Conservation (phyloP, 1,139 yeast species). For the Pichia kudriavzevii region DNA sequence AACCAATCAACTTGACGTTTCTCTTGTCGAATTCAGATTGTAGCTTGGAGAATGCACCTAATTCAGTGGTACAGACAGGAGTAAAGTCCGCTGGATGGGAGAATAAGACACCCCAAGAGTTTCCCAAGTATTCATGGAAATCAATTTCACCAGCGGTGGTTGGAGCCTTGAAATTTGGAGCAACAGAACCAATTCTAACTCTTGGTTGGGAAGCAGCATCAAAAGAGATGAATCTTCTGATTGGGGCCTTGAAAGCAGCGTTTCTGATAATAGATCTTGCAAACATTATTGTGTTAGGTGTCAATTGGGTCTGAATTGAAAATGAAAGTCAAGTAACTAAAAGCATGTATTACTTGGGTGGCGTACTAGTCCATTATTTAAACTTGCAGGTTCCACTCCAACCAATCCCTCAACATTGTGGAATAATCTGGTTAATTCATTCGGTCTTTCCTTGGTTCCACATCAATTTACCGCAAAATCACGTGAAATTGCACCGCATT, state of each 20-base stretch:
- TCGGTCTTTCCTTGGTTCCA: neutral
- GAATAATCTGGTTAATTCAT: too few species aligned
- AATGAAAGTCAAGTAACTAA: neutral
- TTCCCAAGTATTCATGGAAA: slow-evolving; percentile 76
- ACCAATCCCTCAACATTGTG: too few species aligned
- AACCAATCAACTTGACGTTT: slow-evolving; percentile 76
- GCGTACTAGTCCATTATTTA: too few species aligned
- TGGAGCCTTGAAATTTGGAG: slow-evolving; percentile 77
- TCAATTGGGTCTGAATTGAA: neutral
- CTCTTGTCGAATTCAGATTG: slow-evolving; percentile 78
- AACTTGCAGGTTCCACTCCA: too few species aligned
- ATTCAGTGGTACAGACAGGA: slow-evolving; percentile 91
- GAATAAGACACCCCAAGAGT: slow-evolving; percentile 77
- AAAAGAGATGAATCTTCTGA: slow-evolving; percentile 41
- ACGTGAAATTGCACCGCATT: slow-evolving; percentile 1
- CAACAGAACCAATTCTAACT: slow-evolving; percentile 55
- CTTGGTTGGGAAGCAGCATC: slow-evolving; percentile 61
- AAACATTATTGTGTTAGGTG: slow-evolving; percentile 19
- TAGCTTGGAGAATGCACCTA: slow-evolving; percentile 83
- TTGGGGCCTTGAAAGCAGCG: slow-evolving; percentile 19
- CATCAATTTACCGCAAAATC: neutral
- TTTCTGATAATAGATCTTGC: slow-evolving; percentile 24
- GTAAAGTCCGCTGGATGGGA: slow-evolving; percentile 94
- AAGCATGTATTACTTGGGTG: too few species aligned
- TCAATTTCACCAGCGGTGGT: slow-evolving; percentile 67